Percentiles rank a stretch among this genome's conserved stretches.
These are phyloP conservation scores for Aaosphaeria pasadenensis DNA, from an alignment of 2,329 filamentous ascomycete species.

Conservation along the genomic window DNA sequence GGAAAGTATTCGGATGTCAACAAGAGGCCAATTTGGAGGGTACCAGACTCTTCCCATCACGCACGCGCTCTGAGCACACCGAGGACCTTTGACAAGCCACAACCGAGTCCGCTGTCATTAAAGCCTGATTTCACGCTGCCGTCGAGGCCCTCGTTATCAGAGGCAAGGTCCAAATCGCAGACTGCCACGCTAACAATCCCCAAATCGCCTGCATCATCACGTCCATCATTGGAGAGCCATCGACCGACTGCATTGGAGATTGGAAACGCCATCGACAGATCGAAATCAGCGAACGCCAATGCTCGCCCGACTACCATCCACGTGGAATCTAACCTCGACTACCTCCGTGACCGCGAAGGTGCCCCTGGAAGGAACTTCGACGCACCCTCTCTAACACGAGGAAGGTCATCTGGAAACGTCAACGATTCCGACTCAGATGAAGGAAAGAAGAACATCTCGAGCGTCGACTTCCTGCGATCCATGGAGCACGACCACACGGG, in stretches of 20 bases:
- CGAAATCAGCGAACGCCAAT: conserved; percentile 64
- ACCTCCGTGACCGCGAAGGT: conserved; percentile 72
- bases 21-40: conserved; percentile 52
- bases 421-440: conserved; percentile 41
- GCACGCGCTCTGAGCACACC: conserved; percentile 50
- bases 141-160: conserved; percentile 41
- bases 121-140: conserved; percentile 37
- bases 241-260: conserved; percentile 64
- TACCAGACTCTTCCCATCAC: conserved; percentile 46
- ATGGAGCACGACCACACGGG: conserved; percentile 62
- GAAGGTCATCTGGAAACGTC: conserved; percentile 26
- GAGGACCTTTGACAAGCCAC: conserved; percentile 39
- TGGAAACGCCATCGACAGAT: conserved; percentile 55
- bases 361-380: conserved; percentile 40
- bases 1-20: conserved; percentile 39
- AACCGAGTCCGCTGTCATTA: conserved; percentile 33
- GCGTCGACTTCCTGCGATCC: conserved; percentile 77
- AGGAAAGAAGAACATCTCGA: conserved; percentile 70
- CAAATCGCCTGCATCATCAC: conserved; percentile 55
- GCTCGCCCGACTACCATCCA: conserved; percentile 78
- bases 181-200: conserved; percentile 48
- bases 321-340: conserved; percentile 78
- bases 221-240: conserved; percentile 69
- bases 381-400: conserved; percentile 24
- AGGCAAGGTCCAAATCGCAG: conserved; percentile 51